A percentile compares a stretch with the other conserved stretches of the same genome.
Conservation (phyloP, 2,329 filamentous ascomycete species). For the Hypocreales sp. region DNA sequence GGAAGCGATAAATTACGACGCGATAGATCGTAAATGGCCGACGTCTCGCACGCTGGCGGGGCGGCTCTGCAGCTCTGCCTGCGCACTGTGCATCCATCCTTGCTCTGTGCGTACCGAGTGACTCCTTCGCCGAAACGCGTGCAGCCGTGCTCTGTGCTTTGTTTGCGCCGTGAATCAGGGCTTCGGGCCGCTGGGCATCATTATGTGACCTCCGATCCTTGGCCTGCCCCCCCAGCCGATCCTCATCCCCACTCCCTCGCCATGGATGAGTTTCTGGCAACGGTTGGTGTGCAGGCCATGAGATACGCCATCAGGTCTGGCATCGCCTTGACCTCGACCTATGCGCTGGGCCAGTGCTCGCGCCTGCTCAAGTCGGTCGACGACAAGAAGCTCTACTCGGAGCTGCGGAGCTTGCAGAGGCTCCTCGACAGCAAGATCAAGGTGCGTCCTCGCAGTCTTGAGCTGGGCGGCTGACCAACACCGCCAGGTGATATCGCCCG, state of each 20-base stretch:
- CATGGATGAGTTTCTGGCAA: constrained; percentile 55
- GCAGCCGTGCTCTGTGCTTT: too few relatives aligned
- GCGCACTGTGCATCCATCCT: too few relatives aligned
- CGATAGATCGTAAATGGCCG: too few relatives aligned
- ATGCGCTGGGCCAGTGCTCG: constrained; percentile 70
- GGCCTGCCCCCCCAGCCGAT: background rate
- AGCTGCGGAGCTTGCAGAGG: constrained; percentile 57
- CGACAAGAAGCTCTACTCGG: constrained; percentile 47
- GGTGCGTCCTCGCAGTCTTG: constrained; percentile 23
- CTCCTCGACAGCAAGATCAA: constrained; percentile 75
- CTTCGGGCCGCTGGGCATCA: too few relatives aligned
- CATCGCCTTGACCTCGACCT: constrained; percentile 69
- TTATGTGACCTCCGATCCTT: background rate
- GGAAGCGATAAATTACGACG: too few relatives aligned
- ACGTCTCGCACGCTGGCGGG: too few relatives aligned
- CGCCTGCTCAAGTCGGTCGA: constrained; percentile 65
- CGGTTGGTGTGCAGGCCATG: constrained; percentile 55
- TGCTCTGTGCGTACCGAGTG: too few relatives aligned
- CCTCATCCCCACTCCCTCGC: too few relatives aligned
- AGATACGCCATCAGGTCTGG: constrained; percentile 86
- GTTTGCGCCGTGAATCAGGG: too few relatives aligned
- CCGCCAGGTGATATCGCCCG: constrained; percentile 70
- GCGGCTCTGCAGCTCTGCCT: too few relatives aligned
- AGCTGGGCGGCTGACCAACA: background rate
- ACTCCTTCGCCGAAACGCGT: too few relatives aligned